These are phyloP conservation scores for Rhynchospora pubera DNA, from an alignment of 176 grass and related monocot genomes.

Conservation along the genomic window DNA sequence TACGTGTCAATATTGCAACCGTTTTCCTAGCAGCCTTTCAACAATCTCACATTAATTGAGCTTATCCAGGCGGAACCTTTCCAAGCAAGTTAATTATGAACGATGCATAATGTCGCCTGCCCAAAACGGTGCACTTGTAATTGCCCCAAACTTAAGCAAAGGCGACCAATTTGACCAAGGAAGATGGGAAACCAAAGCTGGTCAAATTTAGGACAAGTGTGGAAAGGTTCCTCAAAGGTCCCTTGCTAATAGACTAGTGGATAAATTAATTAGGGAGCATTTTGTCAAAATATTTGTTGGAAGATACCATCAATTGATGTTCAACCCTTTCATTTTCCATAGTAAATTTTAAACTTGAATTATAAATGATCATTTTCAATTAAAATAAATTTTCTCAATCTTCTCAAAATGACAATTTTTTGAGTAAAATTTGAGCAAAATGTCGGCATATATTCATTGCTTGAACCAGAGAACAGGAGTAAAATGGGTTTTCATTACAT, in stretches of 20 bases:
- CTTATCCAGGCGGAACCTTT: slow-evolving; percentile 4
- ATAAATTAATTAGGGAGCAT: neutral
- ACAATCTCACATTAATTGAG: neutral
- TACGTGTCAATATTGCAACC: slow-evolving; percentile 14
- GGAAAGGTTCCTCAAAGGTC: neutral
- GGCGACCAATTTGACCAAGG: slow-evolving; percentile 10
- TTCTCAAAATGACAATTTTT: neutral
- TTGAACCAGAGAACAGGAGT: neutral
- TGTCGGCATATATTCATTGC: neutral
- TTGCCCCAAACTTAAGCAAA: slow-evolving; percentile 19
- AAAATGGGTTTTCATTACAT: neutral
- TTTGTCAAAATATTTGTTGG: neutral
- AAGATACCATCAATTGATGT: neutral
- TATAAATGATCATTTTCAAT: neutral
- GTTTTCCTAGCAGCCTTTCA: neutral
- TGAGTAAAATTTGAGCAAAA: slow-evolving; percentile 6
- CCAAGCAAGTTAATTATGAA: neutral
- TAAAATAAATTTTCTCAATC: neutral
- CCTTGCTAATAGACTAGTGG: neutral
- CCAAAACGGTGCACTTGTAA: neutral
- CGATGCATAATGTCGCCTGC: neutral
- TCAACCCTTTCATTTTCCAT: neutral
- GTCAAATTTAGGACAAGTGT: slow-evolving; percentile 13
- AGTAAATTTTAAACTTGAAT: neutral
- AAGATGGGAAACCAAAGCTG: neutral